phyloP scores from a whole-genome alignment of 2,329 filamentous ascomycete genomes.

The Trichoderma citrinoviride region DNA sequence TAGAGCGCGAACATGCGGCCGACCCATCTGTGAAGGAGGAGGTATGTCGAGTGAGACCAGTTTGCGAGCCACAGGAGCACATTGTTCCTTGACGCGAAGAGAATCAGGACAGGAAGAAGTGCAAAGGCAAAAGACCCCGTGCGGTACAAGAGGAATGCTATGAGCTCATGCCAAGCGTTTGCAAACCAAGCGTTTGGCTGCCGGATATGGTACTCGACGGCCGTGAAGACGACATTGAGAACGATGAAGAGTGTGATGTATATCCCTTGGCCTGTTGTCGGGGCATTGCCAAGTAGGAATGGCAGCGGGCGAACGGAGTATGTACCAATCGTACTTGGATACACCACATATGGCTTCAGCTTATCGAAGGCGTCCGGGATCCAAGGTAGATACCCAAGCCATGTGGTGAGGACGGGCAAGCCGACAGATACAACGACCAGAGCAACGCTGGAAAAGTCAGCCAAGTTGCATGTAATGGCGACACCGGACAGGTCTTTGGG shows the following conservation, averaged over 20 bases:
- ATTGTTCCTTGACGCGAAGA: constrained; percentile 49
- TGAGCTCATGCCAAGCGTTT: constrained; percentile 30
- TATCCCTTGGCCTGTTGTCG: constrained; percentile 43
- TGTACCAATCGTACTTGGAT: background rate
- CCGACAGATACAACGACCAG: too few relatives aligned
- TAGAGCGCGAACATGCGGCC: constrained; percentile 46
- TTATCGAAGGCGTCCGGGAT: too few relatives aligned
- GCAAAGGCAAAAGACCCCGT: constrained; percentile 42
- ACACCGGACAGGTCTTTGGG: too few relatives aligned
- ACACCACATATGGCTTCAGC: too few relatives aligned
- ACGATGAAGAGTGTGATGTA: constrained; percentile 42
- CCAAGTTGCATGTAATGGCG: too few relatives aligned
- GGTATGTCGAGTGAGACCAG: constrained; percentile 48
- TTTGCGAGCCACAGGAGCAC: constrained; percentile 47
- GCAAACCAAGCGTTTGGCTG: constrained; percentile 34
- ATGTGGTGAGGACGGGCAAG: too few relatives aligned
- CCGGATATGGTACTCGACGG: constrained; percentile 31
- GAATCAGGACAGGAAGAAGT: constrained; percentile 41
- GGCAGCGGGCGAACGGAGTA: background rate
- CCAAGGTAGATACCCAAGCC: too few relatives aligned
- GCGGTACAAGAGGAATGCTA: constrained; percentile 39
- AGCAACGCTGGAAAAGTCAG: too few relatives aligned
- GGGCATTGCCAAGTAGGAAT: constrained; percentile 30
- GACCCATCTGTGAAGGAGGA: constrained; percentile 50
- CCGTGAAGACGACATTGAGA: constrained; percentile 38